phyloP scores from a whole-genome alignment of 768 basidiomycete genomes.

The Boletus sensibilis region DNA sequence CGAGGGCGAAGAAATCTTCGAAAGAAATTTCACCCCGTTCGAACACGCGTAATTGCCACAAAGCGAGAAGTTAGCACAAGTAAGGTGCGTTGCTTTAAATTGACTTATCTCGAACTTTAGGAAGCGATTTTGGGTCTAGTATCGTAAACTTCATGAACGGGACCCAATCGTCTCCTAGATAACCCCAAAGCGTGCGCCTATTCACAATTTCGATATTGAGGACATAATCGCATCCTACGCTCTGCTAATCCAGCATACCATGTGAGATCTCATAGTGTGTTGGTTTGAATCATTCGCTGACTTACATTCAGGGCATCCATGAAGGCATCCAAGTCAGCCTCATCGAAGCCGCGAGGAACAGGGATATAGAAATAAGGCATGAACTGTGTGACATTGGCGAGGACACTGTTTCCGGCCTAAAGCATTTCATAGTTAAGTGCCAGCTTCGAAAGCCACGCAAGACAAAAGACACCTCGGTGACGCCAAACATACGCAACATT shows the following conservation, averaged over 20 bases:
- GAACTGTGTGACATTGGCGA: slow-evolving; percentile 80
- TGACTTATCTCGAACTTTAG: slow-evolving; percentile 89
- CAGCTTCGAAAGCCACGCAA: not conserved
- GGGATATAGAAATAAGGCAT: slow-evolving; percentile 92
- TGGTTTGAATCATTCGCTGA: not conserved
- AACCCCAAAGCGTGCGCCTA: slow-evolving; percentile 83
- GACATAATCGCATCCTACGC: slow-evolving; percentile 40
- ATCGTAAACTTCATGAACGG: slow-evolving; percentile 87
- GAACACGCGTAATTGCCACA: slow-evolving; percentile 51
- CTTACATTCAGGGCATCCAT: slow-evolving; percentile 73
- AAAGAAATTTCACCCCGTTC: slow-evolving; percentile 74
- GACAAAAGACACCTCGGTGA: slow-evolving; percentile 65
- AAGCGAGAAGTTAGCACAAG: slow-evolving; percentile 14
- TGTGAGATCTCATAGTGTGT: not conserved
- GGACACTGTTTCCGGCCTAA: slow-evolving; percentile 84
- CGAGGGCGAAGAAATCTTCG: slow-evolving; percentile 52
- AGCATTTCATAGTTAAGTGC: slow-evolving; percentile 1
- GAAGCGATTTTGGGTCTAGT: slow-evolving; percentile 68
- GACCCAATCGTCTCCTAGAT: slow-evolving; percentile 73
- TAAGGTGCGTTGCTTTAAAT: not conserved
- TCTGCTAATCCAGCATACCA: slow-evolving; percentile 13
- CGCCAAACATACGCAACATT: slow-evolving; percentile 77
- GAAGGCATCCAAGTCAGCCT: slow-evolving; percentile 66
- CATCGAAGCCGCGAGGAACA: slow-evolving; percentile 78
- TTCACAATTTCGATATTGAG: slow-evolving; percentile 55